Evolutionary conservation across 1,139 yeast species (phyloP), one percentile per base, ranked within the genome.

Genomic region (Kluyveromyces marxianus): DNA sequence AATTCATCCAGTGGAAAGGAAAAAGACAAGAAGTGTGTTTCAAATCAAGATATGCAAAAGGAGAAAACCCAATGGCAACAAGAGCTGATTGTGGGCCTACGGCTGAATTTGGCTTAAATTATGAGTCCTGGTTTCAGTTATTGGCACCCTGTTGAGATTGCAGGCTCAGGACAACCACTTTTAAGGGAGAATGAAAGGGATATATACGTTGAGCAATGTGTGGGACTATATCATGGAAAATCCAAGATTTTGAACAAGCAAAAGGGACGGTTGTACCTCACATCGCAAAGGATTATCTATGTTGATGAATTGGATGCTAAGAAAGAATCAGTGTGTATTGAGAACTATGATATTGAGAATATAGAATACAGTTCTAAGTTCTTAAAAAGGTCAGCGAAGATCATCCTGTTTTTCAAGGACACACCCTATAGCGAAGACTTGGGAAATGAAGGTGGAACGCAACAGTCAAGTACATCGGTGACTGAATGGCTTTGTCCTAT

Each of bases 401-500:
- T 90, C 26, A 78, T 72, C 4, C 47, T 77, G 7, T 61, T 59
- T 47, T 59, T 72, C 48, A 62, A 54, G 43, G 53, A 47, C 25
- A 36, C 27, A 27, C 46, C n/a, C 30, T 49, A 37, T 35, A 31
- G 41, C 41, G 26, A 44, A 49, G 46, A 47, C 41, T 39, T 37
- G 39, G 44, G 44, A 28, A 35, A 45, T 21, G 50, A 52, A 32
- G n/a, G 21, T 14, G 21, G 21, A 14, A 14, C 21, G 21, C 21
- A 14, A 14, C 21, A 14, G 21, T 14, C 2, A 14, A 14, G 21
- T 14, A 14, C 36, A 3, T 43, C 42, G 1, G 24, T 37, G 2
- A 37, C 33, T 32, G 8, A 32, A 29, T 90, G 97, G 97, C 74
- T 76, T 1, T 90, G 97, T 62, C 82, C 85, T 8, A 89, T 90